Percentiles rank a stretch among this genome's conserved stretches.
Conservation (phyloP, 2,329 filamentous ascomycete genomes). For the Sporothrix dimorphospora region DNA sequence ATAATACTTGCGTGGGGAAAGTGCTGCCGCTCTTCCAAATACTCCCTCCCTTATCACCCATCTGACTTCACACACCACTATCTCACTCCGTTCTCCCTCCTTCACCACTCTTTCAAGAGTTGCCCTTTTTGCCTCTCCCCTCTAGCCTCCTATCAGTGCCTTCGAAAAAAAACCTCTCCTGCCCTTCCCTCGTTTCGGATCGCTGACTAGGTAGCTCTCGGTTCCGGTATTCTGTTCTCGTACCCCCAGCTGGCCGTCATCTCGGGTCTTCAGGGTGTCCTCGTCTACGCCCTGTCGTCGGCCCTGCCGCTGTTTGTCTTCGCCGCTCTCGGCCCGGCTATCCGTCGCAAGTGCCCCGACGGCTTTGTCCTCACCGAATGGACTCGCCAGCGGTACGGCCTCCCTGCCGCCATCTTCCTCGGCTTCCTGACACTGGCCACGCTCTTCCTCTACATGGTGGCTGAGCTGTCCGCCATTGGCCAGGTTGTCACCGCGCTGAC, state of each 20-base stretch:
- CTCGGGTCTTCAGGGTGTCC: slow-evolving; percentile 74
- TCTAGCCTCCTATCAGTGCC: slow-evolving; percentile 20
- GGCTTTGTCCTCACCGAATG: slow-evolving; percentile 86
- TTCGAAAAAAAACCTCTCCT: neutral
- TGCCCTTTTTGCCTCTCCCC: slow-evolving; percentile 24
- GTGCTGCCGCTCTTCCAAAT: slow-evolving; percentile 76
- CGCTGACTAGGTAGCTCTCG: slow-evolving; percentile 68
- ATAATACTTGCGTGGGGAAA: slow-evolving; percentile 99
- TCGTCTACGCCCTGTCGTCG: slow-evolving; percentile 75
- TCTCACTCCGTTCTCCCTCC: slow-evolving; percentile 33
- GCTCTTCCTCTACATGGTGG: slow-evolving; percentile 84
- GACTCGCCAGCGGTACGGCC: slow-evolving; percentile 77
- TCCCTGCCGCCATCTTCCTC: slow-evolving; percentile 69
- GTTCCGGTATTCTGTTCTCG: slow-evolving; percentile 80
- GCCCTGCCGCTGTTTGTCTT: slow-evolving; percentile 75
- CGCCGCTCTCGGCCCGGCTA: slow-evolving; percentile 73
- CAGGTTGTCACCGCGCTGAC: slow-evolving; percentile 77
- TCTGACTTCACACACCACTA: slow-evolving; percentile 31
- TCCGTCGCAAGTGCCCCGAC: slow-evolving; percentile 77
- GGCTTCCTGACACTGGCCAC: slow-evolving; percentile 79
- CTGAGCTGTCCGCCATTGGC: slow-evolving; percentile 78
- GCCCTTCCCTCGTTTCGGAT: slow-evolving; percentile 31
- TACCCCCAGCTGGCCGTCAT: slow-evolving; percentile 82
- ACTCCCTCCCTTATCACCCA: neutral
- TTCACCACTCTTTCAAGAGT: slow-evolving; percentile 35